Base-by-base conservation (phyloP, 768 basidiomycete genomes). In the Steccherinum ochraceum region DNA sequence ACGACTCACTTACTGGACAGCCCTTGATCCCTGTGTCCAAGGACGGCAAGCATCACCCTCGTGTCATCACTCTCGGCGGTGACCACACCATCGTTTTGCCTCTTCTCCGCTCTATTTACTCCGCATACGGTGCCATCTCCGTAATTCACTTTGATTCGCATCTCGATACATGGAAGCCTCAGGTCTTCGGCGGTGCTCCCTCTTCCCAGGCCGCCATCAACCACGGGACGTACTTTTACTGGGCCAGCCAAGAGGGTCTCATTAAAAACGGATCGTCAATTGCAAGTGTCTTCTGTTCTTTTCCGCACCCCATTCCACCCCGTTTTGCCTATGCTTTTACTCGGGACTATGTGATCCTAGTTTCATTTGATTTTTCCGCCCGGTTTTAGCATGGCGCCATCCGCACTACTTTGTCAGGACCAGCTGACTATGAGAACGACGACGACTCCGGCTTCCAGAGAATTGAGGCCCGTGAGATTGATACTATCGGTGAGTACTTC, bases 181-280 rank as follows among this genome's bases (percentile, higher is more conserved):
- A 77, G 25, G 81, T 86, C 10, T 87, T 87, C 60, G 86, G 86
- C 20, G 84, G 84, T 10, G 81, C 86, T 2, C 85, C 84, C 3
- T 83, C 83, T 23, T 73, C 75, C 0, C 83, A 83, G 51, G 86
- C 84, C 0, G 81, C 82, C 19, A 82, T 93, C 56, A 92, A 88
- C 53, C 91, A 93, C 53, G 91, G 90, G 12, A 90, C 88, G 2
- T 93, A 92, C 71, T 93, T 93, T 67, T 93, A 89, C 69, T 87
- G 87, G 78, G 92, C 92, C 0, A 83, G 81, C 53, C 78, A 85
- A 58, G 88, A 91, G 60, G 90, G 91, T 2, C 71, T 91, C 41
- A 84, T 94, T 55, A 75, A 73, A 58, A 86, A 88, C 53, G 86
- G 85, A 55, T 77, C 78, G 51, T 87, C 86, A 66, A 86, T 87